A percentile compares a stretch with the other conserved stretches of the same genome.
Conservation (phyloP, 2,329 filamentous ascomycete genomes). For the Diaporthe vexans region DNA sequence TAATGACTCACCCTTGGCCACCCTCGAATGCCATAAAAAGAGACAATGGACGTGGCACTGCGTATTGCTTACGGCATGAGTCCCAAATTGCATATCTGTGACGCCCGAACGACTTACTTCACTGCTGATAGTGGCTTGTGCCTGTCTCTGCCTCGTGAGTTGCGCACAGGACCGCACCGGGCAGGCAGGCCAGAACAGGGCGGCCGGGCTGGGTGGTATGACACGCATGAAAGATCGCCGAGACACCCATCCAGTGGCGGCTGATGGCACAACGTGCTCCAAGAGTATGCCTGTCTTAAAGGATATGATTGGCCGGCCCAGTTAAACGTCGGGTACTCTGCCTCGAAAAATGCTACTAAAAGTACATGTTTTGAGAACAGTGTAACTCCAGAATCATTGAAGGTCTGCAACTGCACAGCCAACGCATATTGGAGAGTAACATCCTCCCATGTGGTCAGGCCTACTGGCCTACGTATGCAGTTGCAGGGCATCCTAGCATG, state of each 20-base stretch:
- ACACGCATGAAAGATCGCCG: slow-evolving; percentile 18
- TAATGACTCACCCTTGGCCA: too few species aligned
- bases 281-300: neutral
- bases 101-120: slow-evolving; percentile 6
- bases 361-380: neutral
- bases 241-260: neutral
- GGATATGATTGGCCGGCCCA: slow-evolving; percentile 5
- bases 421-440: neutral
- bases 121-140: slow-evolving; percentile 17
- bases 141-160: neutral
- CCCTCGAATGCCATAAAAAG: too few species aligned
- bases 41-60: too few species aligned
- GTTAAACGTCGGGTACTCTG: neutral
- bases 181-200: neutral
- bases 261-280: neutral
- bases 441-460: neutral
- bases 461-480: neutral
- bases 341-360: neutral
- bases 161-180: neutral
- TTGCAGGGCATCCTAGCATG: slow-evolving; percentile 11
- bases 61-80: too few species aligned
- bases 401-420: neutral
- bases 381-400: neutral
- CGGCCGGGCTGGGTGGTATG: neutral
- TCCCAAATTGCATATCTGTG: neutral